A percentile compares a stretch with the other conserved stretches of the same genome.
phyloP scores from a whole-genome alignment of 768 basidiomycete species.

The Mycena filopes region DNA sequence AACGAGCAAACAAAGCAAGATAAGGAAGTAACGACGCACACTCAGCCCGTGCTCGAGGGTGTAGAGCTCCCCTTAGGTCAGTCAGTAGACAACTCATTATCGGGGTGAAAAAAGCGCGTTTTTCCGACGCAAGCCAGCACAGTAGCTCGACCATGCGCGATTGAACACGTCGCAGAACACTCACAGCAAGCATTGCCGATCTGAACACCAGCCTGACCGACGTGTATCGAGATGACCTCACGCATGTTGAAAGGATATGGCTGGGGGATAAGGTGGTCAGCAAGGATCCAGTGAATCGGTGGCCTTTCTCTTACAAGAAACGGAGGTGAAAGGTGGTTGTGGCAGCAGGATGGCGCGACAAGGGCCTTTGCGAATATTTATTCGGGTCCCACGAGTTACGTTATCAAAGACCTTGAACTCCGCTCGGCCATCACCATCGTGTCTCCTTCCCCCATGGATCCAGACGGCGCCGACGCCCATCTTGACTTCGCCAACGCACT shows the following conservation, averaged over 20 bases:
- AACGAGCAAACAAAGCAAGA: constrained; percentile 2
- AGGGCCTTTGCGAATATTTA: neutral
- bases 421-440: too few relatives aligned
- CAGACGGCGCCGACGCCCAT: too few relatives aligned
- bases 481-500: too few relatives aligned
- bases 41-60: constrained; percentile 98
- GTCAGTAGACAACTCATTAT: constrained; percentile 41
- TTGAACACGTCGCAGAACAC: constrained; percentile 51
- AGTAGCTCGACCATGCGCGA: constrained; percentile 25
- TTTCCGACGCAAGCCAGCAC: constrained; percentile 32
- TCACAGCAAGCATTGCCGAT: constrained; percentile 99
- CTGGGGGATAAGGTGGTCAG: constrained; percentile 7
- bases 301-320: constrained; percentile 47
- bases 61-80: constrained; percentile 92
- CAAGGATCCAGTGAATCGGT: constrained; percentile 26
- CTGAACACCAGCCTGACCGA: constrained; percentile 98
- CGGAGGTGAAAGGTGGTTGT: constrained; percentile 39
- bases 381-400: too few relatives aligned
- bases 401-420: too few relatives aligned
- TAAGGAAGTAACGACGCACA: constrained; percentile 58
- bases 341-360: constrained; percentile 37
- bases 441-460: too few relatives aligned
- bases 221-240: constrained; percentile 98
- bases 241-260: constrained; percentile 64
- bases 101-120: constrained; percentile 45